Evolutionary conservation across 2,329 filamentous ascomycete genomes (phyloP), one percentile per base, ranked within the genome.

Genomic region (Colletotrichum gloeosporioides): DNA sequence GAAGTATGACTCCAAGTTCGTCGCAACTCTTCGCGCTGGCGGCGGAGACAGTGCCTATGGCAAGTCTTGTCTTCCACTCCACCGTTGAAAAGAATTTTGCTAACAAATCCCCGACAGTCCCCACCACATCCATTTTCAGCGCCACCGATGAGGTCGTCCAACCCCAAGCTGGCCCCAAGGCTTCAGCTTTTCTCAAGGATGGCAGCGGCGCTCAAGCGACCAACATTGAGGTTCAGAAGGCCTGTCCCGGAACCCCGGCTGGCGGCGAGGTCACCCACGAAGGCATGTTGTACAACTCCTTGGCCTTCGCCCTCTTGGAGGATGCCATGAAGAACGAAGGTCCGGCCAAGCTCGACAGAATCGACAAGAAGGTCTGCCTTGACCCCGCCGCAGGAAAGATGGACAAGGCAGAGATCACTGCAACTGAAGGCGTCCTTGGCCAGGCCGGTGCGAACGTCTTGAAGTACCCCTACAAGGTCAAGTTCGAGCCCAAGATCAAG

Each of bases 71-170:
- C 3, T 8, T 29, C 13, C 6, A 49, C n/a, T 4, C 9, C 8
- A 36, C 22, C 4, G 1, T 6, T 2, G 9, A 25, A 1, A 34
- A 18, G 0, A 1, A 1, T 9, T 13, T 1, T 39, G 4, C 22
- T 76, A 12, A 75, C 18, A 8, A 0, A 13, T 4, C 2, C 1
- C 4, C 8, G 6, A 9, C 3, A 74, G 88, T 92, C 0, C 89
- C 89, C 0, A 91, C 89, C 0, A 91, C 90, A 1, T 89, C 85
- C 0, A 82, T 92, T 57, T 91, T 88, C 82, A 88, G 87, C 2
- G 82, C 83, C 18, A 82, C 85, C 32, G 89, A 91, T 77, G 86
- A 91, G 77, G 84, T 91, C 63, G 88, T 91, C 2, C 81, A 90
- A 79, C 90, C 89, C 1, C 86, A 90, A 80, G 78, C 78, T 22